Evolutionary conservation across 2,329 filamentous ascomycete genomes (phyloP).

Genomic region (Apiospora hydei): DNA sequence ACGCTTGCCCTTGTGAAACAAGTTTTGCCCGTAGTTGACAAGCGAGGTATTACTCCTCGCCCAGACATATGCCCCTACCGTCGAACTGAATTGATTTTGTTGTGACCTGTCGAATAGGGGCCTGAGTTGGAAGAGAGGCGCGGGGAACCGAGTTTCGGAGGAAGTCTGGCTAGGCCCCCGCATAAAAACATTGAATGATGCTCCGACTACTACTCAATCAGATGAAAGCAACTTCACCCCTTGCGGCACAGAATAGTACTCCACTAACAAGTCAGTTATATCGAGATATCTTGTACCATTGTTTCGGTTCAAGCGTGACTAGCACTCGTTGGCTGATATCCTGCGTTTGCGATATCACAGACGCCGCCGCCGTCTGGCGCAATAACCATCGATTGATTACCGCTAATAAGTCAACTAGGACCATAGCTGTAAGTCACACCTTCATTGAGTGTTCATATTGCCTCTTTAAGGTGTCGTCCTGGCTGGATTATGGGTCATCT

Average conservation of each 20-base stretch:
- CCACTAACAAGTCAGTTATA: neutral
- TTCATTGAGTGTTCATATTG: too few species aligned
- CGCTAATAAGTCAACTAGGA: too few species aligned
- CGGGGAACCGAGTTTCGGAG: constrained; percentile 14
- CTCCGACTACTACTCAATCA: neutral
- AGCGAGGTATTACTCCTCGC: neutral
- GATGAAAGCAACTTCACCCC: neutral
- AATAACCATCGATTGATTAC: too few species aligned
- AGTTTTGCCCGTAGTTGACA: neutral
- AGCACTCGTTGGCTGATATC: too few species aligned
- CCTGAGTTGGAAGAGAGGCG: neutral
- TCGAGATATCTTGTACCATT: neutral
- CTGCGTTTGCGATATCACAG: neutral
- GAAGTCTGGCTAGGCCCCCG: neutral
- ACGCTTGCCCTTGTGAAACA: neutral
- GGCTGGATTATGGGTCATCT: neutral
- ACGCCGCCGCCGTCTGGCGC: neutral
- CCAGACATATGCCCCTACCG: neutral
- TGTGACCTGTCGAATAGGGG: neutral
- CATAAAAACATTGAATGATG: neutral
- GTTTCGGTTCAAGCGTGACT: neutral
- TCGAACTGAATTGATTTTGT: neutral
- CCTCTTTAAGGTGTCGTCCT: neutral
- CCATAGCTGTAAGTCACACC: neutral
- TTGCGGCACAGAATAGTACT: neutral